Conservation (phyloP, 2,329 filamentous ascomycete species). For the Talaromyces islandicus region DNA sequence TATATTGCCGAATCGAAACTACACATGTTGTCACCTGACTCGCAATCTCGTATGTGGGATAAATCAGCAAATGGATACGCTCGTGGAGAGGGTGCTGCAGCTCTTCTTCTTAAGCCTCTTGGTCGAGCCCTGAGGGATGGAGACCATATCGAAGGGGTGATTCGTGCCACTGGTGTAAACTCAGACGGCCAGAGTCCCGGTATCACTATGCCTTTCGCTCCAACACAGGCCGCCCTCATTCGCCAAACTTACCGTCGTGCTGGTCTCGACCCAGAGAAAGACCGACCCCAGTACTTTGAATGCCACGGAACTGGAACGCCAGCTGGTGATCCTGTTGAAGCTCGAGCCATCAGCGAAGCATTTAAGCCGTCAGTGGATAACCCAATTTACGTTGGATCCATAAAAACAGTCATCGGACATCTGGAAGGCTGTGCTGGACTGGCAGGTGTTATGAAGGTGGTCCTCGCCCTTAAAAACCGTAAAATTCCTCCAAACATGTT, state of each 20-base stretch:
- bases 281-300: constrained; percentile 28
- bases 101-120: constrained; percentile 43
- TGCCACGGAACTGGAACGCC: constrained; percentile 43
- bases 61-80: constrained; percentile 46
- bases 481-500: constrained; percentile 10
- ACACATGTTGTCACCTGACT: constrained; percentile 48
- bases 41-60: constrained; percentile 47
- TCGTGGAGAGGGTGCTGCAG: constrained; percentile 43
- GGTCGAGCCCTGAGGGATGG: constrained; percentile 42
- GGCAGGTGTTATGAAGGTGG: constrained; percentile 11
- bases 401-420: constrained; percentile 22
- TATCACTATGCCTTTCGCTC: constrained; percentile 33
- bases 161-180: constrained; percentile 19
- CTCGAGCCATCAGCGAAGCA: constrained; percentile 42
- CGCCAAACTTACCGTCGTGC: constrained; percentile 27
- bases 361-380: not conserved
- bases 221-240: constrained; percentile 33
- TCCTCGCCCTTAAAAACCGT: constrained; percentile 10
- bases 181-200: constrained; percentile 37
- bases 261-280: constrained; percentile 19
- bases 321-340: constrained; percentile 53
- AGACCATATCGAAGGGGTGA: constrained; percentile 26
- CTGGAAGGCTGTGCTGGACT: constrained; percentile 10
- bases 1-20: constrained; percentile 27
- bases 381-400: constrained; percentile 17